Evolutionary conservation across 768 basidiomycete genomes (phyloP).

Genomic region (Leccinum longicurvipes): DNA sequence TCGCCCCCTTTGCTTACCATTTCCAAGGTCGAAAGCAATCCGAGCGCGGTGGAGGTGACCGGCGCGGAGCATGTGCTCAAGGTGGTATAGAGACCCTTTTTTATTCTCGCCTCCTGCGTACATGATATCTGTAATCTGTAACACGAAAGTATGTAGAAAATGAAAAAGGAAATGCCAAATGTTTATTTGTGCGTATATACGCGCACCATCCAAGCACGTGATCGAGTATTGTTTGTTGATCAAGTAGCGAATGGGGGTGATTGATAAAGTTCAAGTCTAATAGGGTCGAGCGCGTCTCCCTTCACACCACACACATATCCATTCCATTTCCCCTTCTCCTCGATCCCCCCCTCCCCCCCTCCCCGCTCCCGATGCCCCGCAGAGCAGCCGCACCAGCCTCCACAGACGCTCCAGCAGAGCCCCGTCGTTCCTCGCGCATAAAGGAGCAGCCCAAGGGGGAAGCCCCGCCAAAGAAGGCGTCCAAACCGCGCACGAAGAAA

Average conservation of each 20-base stretch:
- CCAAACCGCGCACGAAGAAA: conserved; percentile 58
- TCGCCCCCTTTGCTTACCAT: not conserved
- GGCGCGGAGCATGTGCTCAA: conserved; percentile 16
- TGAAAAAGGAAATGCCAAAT: not conserved
- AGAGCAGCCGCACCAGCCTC: conserved; percentile 54
- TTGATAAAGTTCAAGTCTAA: conserved; percentile 34
- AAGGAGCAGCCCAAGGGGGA: conserved; percentile 65
- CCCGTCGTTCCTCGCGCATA: conserved; percentile 73
- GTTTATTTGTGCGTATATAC: conserved; percentile 31
- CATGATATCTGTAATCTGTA: no score
- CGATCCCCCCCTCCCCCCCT: not conserved
- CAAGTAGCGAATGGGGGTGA: conserved; percentile 8
- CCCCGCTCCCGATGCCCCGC: conserved; percentile 52
- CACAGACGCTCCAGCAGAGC: conserved; percentile 38
- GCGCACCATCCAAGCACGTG: conserved; percentile 29
- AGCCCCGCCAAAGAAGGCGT: conserved; percentile 51
- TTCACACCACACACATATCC: conserved; percentile 8
- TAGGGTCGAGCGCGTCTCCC: conserved; percentile 33
- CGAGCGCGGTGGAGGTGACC: conserved; percentile 4
- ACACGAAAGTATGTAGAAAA: no score
- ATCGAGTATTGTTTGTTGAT: conserved; percentile 36
- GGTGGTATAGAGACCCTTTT: conserved; percentile 7
- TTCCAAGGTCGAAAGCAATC: conserved; percentile 11
- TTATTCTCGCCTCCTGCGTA: no score
- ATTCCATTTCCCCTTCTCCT: conserved; percentile 6